Evolutionary conservation across 352 stramenopile species (phyloP).

Genomic region (Globisporangium sylvaticum): DNA sequence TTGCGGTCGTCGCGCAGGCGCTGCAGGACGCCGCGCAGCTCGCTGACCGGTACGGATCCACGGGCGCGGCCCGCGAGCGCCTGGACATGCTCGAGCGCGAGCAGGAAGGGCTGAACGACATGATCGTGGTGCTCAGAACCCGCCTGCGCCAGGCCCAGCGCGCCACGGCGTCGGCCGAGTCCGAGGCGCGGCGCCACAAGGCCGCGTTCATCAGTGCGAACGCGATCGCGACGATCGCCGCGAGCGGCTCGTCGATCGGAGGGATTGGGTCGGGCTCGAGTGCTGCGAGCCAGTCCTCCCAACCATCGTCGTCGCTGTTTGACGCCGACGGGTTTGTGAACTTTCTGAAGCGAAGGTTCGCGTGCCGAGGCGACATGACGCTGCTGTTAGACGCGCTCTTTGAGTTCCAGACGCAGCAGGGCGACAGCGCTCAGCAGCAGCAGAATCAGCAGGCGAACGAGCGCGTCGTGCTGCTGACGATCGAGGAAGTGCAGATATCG

Average conservation of each 20-base stretch:
- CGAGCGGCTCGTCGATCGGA: background rate
- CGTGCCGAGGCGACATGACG: slow-evolving; percentile 28
- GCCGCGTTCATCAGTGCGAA: slow-evolving; percentile 10
- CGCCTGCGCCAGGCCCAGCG: slow-evolving; percentile 15
- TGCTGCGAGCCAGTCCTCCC: background rate
- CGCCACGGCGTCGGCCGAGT: slow-evolving; percentile 20
- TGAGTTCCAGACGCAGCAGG: slow-evolving; percentile 15
- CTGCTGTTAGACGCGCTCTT: slow-evolving; percentile 24
- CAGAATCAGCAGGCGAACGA: background rate
- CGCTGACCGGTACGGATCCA: slow-evolving; percentile 29
- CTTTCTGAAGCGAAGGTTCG: slow-evolving; percentile 30
- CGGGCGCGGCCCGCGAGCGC: slow-evolving; percentile 20
- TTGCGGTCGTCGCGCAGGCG: slow-evolving; percentile 22
- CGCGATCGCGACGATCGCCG: slow-evolving; percentile 2
- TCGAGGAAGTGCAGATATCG: slow-evolving; percentile 11
- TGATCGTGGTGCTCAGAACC: slow-evolving; percentile 22
- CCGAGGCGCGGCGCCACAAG: slow-evolving; percentile 17
- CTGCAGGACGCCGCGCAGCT: slow-evolving; percentile 37
- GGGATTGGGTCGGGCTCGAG: background rate
- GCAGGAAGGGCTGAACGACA: slow-evolving; percentile 18
- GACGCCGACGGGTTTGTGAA: slow-evolving; percentile 22
- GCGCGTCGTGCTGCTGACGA: slow-evolving; percentile 14
- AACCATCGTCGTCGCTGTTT: slow-evolving; percentile 9
- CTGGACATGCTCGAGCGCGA: slow-evolving; percentile 30
- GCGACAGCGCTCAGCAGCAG: slow-evolving; percentile 2